Conservation (phyloP, 2,329 filamentous ascomycete species). For the Ramularia endophylla region DNA sequence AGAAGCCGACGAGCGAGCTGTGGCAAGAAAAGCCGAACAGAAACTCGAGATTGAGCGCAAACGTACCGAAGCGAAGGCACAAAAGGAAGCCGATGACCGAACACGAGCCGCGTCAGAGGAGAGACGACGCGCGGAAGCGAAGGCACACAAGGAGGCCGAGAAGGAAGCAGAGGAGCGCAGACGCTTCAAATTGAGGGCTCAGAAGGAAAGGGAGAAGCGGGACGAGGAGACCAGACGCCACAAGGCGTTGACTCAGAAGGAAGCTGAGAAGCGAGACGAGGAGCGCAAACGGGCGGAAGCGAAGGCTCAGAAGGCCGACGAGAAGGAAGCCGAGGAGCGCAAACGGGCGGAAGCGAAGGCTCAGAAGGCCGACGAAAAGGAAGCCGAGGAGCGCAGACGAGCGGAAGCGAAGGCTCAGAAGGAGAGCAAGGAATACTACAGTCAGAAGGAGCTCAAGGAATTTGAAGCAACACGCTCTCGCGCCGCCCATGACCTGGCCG, state of each 20-base stretch:
- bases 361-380: slow-evolving; percentile 24
- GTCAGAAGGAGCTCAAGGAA: slow-evolving; percentile 14
- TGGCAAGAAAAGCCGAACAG: slow-evolving; percentile 70
- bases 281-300: too few species aligned
- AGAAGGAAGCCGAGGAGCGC: slow-evolving; percentile 35
- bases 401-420: too few species aligned
- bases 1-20: slow-evolving; percentile 76
- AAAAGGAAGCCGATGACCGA: slow-evolving; percentile 43
- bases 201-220: slow-evolving; percentile 44
- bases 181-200: slow-evolving; percentile 33
- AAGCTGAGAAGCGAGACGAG: slow-evolving; percentile 36
- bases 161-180: slow-evolving; percentile 32
- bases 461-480: slow-evolving; percentile 23
- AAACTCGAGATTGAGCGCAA: slow-evolving; percentile 79
- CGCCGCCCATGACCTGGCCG: slow-evolving; percentile 31
- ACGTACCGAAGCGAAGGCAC: slow-evolving; percentile 58
- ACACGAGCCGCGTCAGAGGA: slow-evolving; percentile 19
- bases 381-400: slow-evolving; percentile 33
- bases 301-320: slow-evolving; percentile 34
- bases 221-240: slow-evolving; percentile 33
- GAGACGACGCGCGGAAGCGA: slow-evolving; percentile 34
- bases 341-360: too few species aligned
- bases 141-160: slow-evolving; percentile 31
- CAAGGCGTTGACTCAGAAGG: too few species aligned
- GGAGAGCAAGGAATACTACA: slow-evolving; percentile 12